phyloP scores from a whole-genome alignment of 2,329 filamentous ascomycete genomes.

The Ascomycota sp. region DNA sequence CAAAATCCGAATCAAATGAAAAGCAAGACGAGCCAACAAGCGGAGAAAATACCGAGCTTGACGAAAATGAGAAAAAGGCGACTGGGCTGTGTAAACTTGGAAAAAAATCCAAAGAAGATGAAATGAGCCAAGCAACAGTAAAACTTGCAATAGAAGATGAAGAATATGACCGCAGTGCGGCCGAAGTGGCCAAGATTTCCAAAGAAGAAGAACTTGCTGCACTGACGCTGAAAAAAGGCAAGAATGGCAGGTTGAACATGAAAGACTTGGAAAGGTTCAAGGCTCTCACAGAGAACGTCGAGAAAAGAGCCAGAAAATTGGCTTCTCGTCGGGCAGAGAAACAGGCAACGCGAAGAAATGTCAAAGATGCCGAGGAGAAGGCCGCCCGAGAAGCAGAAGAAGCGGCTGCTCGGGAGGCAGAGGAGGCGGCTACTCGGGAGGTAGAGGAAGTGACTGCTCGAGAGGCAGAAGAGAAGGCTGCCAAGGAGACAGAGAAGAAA shows the following conservation, averaged over 20 bases:
- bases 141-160: neutral
- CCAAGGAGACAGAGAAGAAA: conserved; percentile 14
- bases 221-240: conserved; percentile 26
- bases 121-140: neutral
- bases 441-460: conserved; percentile 13
- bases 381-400: neutral
- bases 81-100: conserved; percentile 18
- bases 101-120: conserved; percentile 4
- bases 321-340: neutral
- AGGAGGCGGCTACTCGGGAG: conserved; percentile 6
- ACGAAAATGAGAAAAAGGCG: conserved; percentile 24
- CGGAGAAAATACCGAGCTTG: conserved; percentile 22
- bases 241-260: conserved; percentile 23
- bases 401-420: neutral
- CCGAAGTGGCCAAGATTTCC: conserved; percentile 3
- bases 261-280: conserved; percentile 25
- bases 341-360: conserved; percentile 1
- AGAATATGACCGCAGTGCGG: conserved; percentile 9
- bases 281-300: conserved; percentile 13
- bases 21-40: conserved; percentile 10
- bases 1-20: conserved; percentile 20
- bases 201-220: conserved; percentile 18
- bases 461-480: conserved; percentile 16
- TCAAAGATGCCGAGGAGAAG: conserved; percentile 12
- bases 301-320: conserved; percentile 10